These are phyloP conservation scores for Acer campestre DNA, from an alignment of 345 rosid genomes.

Conservation along the genomic window DNA sequence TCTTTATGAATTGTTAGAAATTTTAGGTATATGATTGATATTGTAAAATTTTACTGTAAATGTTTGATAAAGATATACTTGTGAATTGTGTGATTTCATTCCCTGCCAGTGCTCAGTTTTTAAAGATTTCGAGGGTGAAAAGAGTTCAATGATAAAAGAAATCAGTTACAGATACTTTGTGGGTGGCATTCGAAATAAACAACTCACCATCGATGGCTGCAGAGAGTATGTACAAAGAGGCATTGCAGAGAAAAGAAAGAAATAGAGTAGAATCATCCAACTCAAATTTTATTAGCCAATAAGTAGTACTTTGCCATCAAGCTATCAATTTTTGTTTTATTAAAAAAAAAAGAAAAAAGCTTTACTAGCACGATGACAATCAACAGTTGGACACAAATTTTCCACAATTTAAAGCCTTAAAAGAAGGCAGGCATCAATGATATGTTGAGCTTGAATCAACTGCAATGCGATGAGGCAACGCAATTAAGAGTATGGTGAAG, in stretches of 20 bases:
- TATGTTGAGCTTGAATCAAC: slow-evolving; percentile 19
- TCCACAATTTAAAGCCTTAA: slow-evolving; percentile 12
- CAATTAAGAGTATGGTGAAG: neutral
- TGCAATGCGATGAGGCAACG: neutral
- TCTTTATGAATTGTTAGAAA: neutral
- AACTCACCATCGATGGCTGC: no score
- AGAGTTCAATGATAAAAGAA: neutral
- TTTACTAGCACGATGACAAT: slow-evolving; percentile 18
- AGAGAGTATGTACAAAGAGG: neutral
- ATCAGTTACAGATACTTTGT: neutral
- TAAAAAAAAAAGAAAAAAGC: neutral
- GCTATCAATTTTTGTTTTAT: neutral
- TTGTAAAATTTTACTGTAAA: no score
- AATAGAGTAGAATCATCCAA: neutral
- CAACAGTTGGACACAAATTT: slow-evolving; percentile 14
- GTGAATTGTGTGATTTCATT: neutral
- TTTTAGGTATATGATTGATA: no score
- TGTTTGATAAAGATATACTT: neutral
- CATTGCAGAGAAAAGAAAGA: neutral
- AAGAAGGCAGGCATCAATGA: slow-evolving; percentile 11
- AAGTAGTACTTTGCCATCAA: neutral
- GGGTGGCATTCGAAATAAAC: no score
- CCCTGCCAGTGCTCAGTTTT: neutral
- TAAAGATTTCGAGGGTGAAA: no score
- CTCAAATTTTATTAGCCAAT: slow-evolving; percentile 14